These are phyloP conservation scores for Acanthamoeba lenticulata DNA, from an alignment of 208 protist species.

Conservation along the genomic window DNA sequence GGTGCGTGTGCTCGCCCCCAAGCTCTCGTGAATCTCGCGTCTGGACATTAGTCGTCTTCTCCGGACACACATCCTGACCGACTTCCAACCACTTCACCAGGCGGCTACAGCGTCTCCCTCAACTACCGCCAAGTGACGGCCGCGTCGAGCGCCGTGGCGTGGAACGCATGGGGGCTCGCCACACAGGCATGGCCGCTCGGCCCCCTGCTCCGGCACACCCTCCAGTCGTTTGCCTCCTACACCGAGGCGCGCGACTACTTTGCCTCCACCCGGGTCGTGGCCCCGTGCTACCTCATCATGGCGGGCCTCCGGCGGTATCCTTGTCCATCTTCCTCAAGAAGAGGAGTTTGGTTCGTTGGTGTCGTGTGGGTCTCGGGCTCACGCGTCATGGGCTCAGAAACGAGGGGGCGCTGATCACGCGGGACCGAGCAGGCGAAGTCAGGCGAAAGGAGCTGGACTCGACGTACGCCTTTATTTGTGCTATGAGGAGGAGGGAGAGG, in stretches of 20 bases:
- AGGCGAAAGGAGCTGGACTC: neutral
- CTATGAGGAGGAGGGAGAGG: no score
- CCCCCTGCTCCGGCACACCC: neutral
- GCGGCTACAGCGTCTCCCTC: slow-evolving; percentile 1
- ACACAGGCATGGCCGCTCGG: neutral
- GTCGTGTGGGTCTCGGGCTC: neutral
- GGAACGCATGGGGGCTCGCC: neutral
- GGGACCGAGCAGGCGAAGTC: neutral
- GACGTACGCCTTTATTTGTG: neutral
- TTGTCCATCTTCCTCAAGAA: neutral
- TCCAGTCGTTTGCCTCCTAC: neutral
- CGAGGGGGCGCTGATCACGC: slow-evolving; percentile 1
- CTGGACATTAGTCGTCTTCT: no score
- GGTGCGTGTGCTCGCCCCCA: neutral
- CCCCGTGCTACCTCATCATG: neutral
- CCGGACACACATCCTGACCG: no score
- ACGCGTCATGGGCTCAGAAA: neutral
- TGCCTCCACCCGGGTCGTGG: neutral
- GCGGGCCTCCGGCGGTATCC: neutral
- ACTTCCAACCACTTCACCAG: no score
- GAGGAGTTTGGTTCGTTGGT: no score
- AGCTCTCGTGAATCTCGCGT: neutral
- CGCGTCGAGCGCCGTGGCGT: neutral
- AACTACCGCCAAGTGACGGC: slow-evolving; percentile 3
- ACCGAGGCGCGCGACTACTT: neutral